Conservation (phyloP, 2,329 filamentous ascomycete species). For the Decorospora gaudefroyi region DNA sequence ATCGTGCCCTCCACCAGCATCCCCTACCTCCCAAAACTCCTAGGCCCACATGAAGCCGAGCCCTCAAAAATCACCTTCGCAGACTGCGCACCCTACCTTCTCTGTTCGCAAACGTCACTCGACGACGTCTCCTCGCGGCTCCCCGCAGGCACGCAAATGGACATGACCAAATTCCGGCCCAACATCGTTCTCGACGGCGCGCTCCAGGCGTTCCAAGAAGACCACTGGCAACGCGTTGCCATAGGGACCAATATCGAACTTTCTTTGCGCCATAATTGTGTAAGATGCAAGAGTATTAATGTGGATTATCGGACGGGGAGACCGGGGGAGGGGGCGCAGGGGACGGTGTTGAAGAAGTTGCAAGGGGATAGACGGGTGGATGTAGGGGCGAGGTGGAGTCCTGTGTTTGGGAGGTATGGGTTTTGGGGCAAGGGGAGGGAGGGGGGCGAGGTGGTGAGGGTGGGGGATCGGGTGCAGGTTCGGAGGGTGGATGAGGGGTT, state of each 20-base stretch:
- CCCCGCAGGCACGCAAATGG: conserved; percentile 45
- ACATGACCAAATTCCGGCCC: conserved; percentile 54
- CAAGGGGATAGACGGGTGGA: conserved; percentile 54
- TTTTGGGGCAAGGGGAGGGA: conserved; percentile 42
- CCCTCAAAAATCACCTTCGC: conserved; percentile 64
- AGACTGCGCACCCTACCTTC: conserved; percentile 74
- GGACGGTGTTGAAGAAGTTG: conserved; percentile 53
- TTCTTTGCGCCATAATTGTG: conserved; percentile 53
- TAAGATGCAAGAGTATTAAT: conserved; percentile 54
- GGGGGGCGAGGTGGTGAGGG: conserved; percentile 25
- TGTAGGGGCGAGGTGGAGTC: conserved; percentile 52
- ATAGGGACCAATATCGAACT: conserved; percentile 43
- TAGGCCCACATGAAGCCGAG: conserved; percentile 42
- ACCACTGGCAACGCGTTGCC: conserved; percentile 51
- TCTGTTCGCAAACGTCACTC: conserved; percentile 73
- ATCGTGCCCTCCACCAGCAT: conserved; percentile 18
- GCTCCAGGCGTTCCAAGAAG: conserved; percentile 51
- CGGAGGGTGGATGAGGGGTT: conserved; percentile 47
- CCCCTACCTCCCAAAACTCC: conserved; percentile 18
- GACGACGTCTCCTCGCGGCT: conserved; percentile 61
- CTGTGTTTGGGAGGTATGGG: conserved; percentile 55
- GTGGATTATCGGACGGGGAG: conserved; percentile 54
- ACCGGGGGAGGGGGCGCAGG: conserved; percentile 44
- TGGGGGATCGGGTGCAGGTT: conserved; percentile 54
- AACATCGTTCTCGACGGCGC: conserved; percentile 54